phyloP scores from a whole-genome alignment of 108 stramenopile species.

The Cylindrotheca fusiformis region DNA sequence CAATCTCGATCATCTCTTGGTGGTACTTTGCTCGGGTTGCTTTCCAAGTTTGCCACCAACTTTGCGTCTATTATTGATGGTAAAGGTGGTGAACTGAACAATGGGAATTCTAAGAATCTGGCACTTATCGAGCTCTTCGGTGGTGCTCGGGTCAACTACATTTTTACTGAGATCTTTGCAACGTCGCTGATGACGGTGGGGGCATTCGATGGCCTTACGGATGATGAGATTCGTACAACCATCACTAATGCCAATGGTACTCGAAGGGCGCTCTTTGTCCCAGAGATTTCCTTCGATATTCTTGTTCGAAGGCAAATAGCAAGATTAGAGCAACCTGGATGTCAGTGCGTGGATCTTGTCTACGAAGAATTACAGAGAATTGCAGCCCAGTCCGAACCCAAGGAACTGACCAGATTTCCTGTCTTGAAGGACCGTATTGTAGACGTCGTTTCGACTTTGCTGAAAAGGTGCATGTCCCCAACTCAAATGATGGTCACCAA shows the following conservation, averaged over 20 bases:
- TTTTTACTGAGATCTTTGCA: conserved; percentile 94
- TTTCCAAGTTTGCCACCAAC: conserved; percentile 90
- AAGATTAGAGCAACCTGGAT: conserved; percentile 90
- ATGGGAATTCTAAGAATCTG: conserved; percentile 22
- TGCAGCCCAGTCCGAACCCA: conserved; percentile 82
- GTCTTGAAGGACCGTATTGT: conserved; percentile 87
- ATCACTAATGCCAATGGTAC: conserved; percentile 96
- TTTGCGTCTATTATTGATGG: conserved; percentile 91
- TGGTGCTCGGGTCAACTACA: conserved; percentile 93
- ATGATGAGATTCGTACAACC: conserved; percentile 97
- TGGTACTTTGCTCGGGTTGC: conserved; percentile 76
- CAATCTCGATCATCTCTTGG: conserved; percentile 54
- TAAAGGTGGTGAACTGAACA: conserved; percentile 48
- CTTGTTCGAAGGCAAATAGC: conserved; percentile 92
- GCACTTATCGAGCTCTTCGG: conserved; percentile 91
- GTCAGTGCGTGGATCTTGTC: conserved; percentile 94
- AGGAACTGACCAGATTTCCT: conserved; percentile 90
- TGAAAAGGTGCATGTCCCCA: conserved; percentile 73
- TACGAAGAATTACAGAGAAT: conserved; percentile 95
- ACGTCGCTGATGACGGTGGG: conserved; percentile 82
- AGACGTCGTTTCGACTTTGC: conserved; percentile 76
- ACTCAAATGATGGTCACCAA: conserved; percentile 95
- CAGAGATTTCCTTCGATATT: conserved; percentile 95
- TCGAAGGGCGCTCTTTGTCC: conserved; percentile 93
- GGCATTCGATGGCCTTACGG: conserved; percentile 92